Percentiles rank a stretch among this genome's conserved stretches.
Conservation (phyloP, 2,329 filamentous ascomycete species). For the Pseudogymnoascus sp. region DNA sequence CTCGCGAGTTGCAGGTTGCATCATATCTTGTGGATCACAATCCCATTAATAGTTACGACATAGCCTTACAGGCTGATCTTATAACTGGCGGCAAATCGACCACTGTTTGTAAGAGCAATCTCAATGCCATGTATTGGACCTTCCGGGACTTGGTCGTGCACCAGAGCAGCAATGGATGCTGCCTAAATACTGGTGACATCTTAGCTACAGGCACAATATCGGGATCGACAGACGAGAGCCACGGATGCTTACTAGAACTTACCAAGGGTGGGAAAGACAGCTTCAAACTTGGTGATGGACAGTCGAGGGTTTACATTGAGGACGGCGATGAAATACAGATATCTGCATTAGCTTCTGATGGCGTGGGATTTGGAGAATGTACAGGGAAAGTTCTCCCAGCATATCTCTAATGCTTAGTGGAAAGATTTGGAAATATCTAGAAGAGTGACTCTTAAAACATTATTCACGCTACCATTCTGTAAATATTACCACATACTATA, state of each 20-base stretch:
- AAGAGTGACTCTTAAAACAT: neutral
- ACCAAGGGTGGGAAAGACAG: slow-evolving; percentile 17
- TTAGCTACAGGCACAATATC: slow-evolving; percentile 36
- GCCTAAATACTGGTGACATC: slow-evolving; percentile 33
- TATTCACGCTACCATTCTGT: neutral
- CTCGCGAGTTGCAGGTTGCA: slow-evolving; percentile 14
- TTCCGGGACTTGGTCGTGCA: slow-evolving; percentile 31
- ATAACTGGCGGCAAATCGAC: slow-evolving; percentile 18
- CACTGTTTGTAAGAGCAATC: slow-evolving; percentile 24
- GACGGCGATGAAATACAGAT: slow-evolving; percentile 31
- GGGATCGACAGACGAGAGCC: slow-evolving; percentile 26
- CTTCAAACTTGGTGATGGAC: slow-evolving; percentile 25
- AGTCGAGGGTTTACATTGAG: slow-evolving; percentile 22
- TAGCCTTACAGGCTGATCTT: slow-evolving; percentile 25
- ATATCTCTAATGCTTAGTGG: neutral
- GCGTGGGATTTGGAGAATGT: slow-evolving; percentile 24
- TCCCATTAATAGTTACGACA: slow-evolving; percentile 29
- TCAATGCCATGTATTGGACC: slow-evolving; percentile 32
- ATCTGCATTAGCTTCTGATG: slow-evolving; percentile 13
- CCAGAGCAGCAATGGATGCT: slow-evolving; percentile 31
- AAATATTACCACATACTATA: neutral
- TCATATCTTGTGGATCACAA: slow-evolving; percentile 30
- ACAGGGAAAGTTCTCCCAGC: slow-evolving; percentile 14
- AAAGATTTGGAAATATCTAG: neutral
- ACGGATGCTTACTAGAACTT: slow-evolving; percentile 35